A percentile compares a stretch with the other conserved stretches of the same genome.
These are phyloP conservation scores for Colletotrichum sp. DNA, from an alignment of 2,329 filamentous ascomycete genomes.

Conservation along the genomic window DNA sequence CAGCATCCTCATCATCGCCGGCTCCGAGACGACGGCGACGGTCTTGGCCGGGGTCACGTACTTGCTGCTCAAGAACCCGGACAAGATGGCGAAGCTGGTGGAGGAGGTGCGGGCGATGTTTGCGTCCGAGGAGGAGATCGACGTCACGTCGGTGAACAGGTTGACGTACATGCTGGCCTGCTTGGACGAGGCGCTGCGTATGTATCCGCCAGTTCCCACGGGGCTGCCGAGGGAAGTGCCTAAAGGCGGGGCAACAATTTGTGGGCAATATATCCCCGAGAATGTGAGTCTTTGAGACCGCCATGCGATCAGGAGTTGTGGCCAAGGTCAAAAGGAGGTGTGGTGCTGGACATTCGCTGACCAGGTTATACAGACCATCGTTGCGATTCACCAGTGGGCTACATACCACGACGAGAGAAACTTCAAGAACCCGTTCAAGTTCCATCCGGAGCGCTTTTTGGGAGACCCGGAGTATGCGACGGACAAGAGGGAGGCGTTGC, in stretches of 20 bases:
- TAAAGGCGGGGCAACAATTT: conserved; percentile 34
- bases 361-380: conserved; percentile 26
- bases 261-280: conserved; percentile 34
- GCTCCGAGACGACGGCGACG: conserved; percentile 39
- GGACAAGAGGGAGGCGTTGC: conserved; percentile 27
- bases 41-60: conserved; percentile 30
- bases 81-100: conserved; percentile 32
- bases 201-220: conserved; percentile 36
- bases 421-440: conserved; percentile 49
- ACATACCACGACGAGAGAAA: conserved; percentile 25
- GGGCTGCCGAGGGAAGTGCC: conserved; percentile 31
- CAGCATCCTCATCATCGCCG: conserved; percentile 29
- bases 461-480: conserved; percentile 23
- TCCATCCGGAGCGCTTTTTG: conserved; percentile 46
- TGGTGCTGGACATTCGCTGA: background rate
- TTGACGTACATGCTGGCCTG: conserved; percentile 43
- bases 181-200: conserved; percentile 46
- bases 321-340: fast-evolving
- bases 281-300: conserved; percentile 26
- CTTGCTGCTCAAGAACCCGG: conserved; percentile 33
- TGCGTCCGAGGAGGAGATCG: conserved; percentile 37
- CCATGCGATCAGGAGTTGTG: background rate
- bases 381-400: conserved; percentile 43
- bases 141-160: conserved; percentile 30
- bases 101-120: conserved; percentile 43